phyloP scores from a whole-genome alignment of 331 rosid genomes.

The Telfairia occidentalis region DNA sequence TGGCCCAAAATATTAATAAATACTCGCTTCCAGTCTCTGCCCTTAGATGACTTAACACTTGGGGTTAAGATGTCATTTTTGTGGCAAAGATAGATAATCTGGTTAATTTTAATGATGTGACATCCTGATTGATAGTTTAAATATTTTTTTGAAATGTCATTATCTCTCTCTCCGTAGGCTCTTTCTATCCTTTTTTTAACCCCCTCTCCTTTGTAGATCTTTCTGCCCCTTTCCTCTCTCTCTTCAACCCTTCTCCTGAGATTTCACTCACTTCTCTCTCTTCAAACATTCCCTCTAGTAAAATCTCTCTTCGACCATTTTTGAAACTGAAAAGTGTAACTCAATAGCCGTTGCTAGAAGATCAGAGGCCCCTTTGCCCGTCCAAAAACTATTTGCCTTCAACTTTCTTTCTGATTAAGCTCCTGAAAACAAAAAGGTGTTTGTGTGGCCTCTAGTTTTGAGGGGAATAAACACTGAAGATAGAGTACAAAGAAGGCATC shows the following conservation, averaged over 20 bases:
- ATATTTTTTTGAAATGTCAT: background rate
- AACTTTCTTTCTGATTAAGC: background rate
- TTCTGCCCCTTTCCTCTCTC: background rate
- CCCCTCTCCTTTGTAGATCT: background rate
- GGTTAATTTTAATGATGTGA: background rate
- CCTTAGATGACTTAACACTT: background rate
- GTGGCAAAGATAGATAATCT: background rate
- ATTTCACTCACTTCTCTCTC: background rate
- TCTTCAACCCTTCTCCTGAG: background rate
- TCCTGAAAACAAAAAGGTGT: background rate
- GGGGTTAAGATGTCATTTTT: background rate
- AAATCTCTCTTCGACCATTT: background rate
- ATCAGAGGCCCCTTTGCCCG: background rate
- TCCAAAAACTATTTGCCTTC: background rate
- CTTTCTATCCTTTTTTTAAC: background rate
- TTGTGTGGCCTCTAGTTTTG: background rate
- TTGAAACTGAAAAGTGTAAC: background rate
- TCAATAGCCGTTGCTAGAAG: background rate
- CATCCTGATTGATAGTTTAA: background rate
- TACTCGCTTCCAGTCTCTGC: background rate
- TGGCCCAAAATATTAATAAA: background rate
- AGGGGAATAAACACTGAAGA: background rate
- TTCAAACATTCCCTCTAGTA: background rate
- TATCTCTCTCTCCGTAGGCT: background rate
- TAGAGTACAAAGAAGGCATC: background rate